phyloP scores from a whole-genome alignment of 352 stramenopile genomes.

The Paralagenidium karlingii region DNA sequence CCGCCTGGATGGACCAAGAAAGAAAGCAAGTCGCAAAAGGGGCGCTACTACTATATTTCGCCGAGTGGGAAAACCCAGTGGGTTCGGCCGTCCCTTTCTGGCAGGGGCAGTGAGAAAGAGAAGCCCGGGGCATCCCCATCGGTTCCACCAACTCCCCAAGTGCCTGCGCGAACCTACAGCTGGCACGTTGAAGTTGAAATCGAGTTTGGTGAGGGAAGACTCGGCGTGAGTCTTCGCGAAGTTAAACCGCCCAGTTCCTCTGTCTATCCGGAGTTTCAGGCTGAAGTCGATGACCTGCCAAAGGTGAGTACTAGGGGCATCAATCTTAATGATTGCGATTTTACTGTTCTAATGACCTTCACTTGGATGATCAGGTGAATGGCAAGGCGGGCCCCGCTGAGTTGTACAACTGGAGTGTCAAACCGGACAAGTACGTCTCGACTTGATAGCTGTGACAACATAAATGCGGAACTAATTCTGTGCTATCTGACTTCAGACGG shows the following conservation, averaged over 20 bases:
- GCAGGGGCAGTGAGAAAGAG: background rate
- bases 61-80: slow-evolving; percentile 74
- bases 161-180: slow-evolving; percentile 64
- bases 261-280: slow-evolving; percentile 75
- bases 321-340: background rate
- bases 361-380: slow-evolving; percentile 15
- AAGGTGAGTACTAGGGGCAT: slow-evolving; percentile 19
- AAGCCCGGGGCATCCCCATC: background rate
- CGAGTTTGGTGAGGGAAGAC: slow-evolving; percentile 62
- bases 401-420: slow-evolving; percentile 85
- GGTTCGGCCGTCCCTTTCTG: slow-evolving; percentile 24
- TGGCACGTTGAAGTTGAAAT: slow-evolving; percentile 79
- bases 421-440: slow-evolving; percentile 38
- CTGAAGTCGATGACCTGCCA: slow-evolving; percentile 78
- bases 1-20: slow-evolving; percentile 69
- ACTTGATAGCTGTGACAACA: background rate
- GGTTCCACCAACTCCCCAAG: slow-evolving; percentile 3
- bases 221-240: slow-evolving; percentile 73
- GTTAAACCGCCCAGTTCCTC: slow-evolving; percentile 66
- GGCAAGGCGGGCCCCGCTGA: slow-evolving; percentile 72
- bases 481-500: slow-evolving; percentile 12
- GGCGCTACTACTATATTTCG: slow-evolving; percentile 77
- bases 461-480: background rate
- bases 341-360: background rate
- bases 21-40: slow-evolving; percentile 80